phyloP scores from a whole-genome alignment of 2,329 filamentous ascomycete genomes.

The Penicillium frequentans region DNA sequence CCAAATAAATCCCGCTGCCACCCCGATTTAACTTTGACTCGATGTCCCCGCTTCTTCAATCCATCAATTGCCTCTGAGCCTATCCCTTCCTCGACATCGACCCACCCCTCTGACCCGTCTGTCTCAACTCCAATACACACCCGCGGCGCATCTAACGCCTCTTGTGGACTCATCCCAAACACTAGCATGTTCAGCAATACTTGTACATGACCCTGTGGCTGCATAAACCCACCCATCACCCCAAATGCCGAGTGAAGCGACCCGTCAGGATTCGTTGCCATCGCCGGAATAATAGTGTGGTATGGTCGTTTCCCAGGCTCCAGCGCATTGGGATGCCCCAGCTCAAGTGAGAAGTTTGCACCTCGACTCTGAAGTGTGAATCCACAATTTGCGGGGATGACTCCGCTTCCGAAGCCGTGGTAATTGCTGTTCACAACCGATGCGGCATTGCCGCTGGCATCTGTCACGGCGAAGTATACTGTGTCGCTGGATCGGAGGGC shows the following conservation, averaged over 20 bases:
- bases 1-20: not conserved
- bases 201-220: slow-evolving; percentile 92
- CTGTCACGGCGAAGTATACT: slow-evolving; percentile 86
- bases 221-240: slow-evolving; percentile 98
- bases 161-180: slow-evolving; percentile 76
- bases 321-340: slow-evolving; percentile 74
- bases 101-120: not conserved
- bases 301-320: slow-evolving; percentile 84
- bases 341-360: slow-evolving; percentile 71
- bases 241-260: slow-evolving; percentile 82
- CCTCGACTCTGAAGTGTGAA: slow-evolving; percentile 94
- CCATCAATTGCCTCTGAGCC: not conserved
- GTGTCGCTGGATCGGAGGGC: slow-evolving; percentile 84
- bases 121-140: slow-evolving; percentile 50
- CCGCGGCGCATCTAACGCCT: slow-evolving; percentile 87
- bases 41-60: not conserved
- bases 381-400: slow-evolving; percentile 79
- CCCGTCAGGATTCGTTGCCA: slow-evolving; percentile 76
- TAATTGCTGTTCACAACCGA: slow-evolving; percentile 97
- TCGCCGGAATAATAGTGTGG: slow-evolving; percentile 92
- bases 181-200: slow-evolving; percentile 84
- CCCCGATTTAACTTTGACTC: slow-evolving; percentile 33
- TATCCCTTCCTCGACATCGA: not conserved
- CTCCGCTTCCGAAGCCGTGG: slow-evolving; percentile 76
- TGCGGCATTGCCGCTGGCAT: slow-evolving; percentile 79